Evolutionary conservation across 2,329 filamentous ascomycete genomes (phyloP).

Genomic region (Diplodia scrobiculata): DNA sequence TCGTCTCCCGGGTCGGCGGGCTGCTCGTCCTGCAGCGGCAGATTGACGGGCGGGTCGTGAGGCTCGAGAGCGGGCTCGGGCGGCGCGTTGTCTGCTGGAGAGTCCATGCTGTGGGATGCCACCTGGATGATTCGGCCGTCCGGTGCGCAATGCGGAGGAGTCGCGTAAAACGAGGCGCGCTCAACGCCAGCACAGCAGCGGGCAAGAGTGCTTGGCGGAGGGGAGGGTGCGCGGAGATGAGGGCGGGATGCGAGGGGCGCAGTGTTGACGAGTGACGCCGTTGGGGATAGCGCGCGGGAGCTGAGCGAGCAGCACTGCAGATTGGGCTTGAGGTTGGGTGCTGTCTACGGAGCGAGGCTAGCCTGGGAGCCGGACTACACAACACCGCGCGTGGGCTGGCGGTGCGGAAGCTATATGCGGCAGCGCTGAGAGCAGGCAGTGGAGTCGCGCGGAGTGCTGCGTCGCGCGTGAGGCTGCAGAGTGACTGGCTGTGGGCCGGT

Average conservation of each 20-base stretch:
- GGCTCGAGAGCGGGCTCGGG: constrained; percentile 28
- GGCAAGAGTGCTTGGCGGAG: constrained; percentile 1
- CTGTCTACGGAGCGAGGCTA: constrained; percentile 6
- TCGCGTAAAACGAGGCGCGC: constrained; percentile 8
- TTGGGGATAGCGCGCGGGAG: constrained; percentile 23
- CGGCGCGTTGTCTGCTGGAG: constrained; percentile 27
- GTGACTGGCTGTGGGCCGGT: constrained; percentile 24
- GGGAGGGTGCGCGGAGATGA: constrained; percentile 16
- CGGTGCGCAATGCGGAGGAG: constrained; percentile 25
- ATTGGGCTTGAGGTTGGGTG: constrained; percentile 10
- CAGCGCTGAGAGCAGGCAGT: background rate
- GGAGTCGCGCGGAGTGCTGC: constrained; percentile 6
- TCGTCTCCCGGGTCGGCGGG: constrained; percentile 50
- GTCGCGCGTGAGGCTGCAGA: constrained; percentile 24
- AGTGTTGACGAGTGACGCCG: constrained; percentile 17
- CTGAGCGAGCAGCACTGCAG: constrained; percentile 15
- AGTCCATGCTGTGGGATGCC: constrained; percentile 29
- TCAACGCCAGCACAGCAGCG: constrained; percentile 17
- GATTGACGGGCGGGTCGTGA: constrained; percentile 29
- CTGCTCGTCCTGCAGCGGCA: constrained; percentile 36
- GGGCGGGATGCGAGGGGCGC: constrained; percentile 12
- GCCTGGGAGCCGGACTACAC: background rate
- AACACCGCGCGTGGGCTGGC: background rate
- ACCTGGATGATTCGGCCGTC: constrained; percentile 21
- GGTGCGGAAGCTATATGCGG: constrained; percentile 3